Base-by-base conservation (phyloP, 805 yeast genomes). In the Metschnikowia drakensbergensis region DNA sequence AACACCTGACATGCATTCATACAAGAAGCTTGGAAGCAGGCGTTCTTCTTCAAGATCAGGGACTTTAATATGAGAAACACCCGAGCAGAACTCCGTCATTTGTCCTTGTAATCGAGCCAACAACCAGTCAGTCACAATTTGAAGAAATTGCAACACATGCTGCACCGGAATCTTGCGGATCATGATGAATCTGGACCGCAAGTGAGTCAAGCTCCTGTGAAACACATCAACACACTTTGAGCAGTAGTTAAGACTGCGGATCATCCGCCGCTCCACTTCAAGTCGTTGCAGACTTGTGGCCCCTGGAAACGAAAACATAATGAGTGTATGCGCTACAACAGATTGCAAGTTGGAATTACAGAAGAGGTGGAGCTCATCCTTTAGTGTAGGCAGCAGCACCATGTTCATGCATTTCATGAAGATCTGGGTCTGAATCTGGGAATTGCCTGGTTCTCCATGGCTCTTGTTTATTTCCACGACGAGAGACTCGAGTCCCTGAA, bases 261-360 rank as follows among this genome's bases (percentile, higher is more conserved):
- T 61, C 42, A 79, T 67, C 73, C 80, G 74, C 4, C 57, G 58
- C 13, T 76, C 67, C 1, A 76, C 74, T 6, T 41, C 33, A 32
- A 30, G 48, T 8, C 53, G 45, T n/a, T 69, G 74, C 34, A 69
- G 69, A 26, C 72, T 77, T 22, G 48, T 47, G 13, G 49, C 46
- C 3, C 55, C 55, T 3, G 74, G 73, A 56, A 84, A 82, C 3
- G 90, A 82, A 59, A 83, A 83, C 50, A 82, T 66, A 11, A 85
- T 77, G 46, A 84, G 62, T 7, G 77, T 67, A 58, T 83, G 83
- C 10, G 76, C 71, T 7, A 84, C 69, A 22, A 81, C 70, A 2
- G 80, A 76, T 37, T 66, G 68, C 50, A 77, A 66, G 29, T 62
- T 62, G 6, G 68, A 67, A 57, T 82, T 78, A 63, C 90, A 84